These are phyloP conservation scores for Usnea hakonensis DNA, from an alignment of 495 filamentous ascomycete genomes.

Conservation along the genomic window DNA sequence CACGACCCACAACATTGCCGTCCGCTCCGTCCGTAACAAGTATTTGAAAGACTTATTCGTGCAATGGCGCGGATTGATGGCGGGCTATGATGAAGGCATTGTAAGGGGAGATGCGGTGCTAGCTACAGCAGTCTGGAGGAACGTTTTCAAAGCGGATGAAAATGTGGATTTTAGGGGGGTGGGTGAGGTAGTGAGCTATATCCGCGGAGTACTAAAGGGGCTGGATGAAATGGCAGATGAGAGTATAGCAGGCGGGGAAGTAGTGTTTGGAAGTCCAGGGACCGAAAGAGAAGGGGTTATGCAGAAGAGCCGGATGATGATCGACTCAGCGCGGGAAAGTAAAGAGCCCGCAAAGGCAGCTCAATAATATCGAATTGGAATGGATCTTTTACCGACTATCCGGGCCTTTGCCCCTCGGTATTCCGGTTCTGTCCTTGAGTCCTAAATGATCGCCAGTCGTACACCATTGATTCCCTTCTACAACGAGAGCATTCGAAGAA, in stretches of 20 bases:
- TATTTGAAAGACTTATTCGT: conserved; percentile 89
- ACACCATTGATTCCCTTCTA: too few relatives aligned
- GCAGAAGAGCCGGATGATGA: conserved; percentile 22
- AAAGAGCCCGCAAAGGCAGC: background rate
- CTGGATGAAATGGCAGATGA: conserved; percentile 59
- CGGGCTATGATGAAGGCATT: conserved; percentile 82
- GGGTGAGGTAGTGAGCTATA: conserved; percentile 69
- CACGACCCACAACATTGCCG: conserved; percentile 57
- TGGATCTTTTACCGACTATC: background rate
- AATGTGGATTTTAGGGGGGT: conserved; percentile 64
- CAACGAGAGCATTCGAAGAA: too few relatives aligned
- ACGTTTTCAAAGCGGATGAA: conserved; percentile 63
- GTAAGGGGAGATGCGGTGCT: conserved; percentile 77
- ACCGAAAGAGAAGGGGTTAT: conserved; percentile 20
- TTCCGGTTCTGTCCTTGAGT: background rate
- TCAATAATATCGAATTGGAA: background rate
- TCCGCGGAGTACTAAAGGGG: conserved; percentile 57
- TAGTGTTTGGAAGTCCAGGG: conserved; percentile 32
- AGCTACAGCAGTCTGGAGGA: conserved; percentile 86
- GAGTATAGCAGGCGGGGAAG: conserved; percentile 29
- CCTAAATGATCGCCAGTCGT: background rate
- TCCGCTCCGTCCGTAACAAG: conserved; percentile 59
- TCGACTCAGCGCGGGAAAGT: background rate
- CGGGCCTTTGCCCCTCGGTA: background rate
- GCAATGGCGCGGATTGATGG: conserved; percentile 79